These are phyloP conservation scores for Cercospora sesami DNA, from an alignment of 2,329 filamentous ascomycete genomes.

Conservation along the genomic window DNA sequence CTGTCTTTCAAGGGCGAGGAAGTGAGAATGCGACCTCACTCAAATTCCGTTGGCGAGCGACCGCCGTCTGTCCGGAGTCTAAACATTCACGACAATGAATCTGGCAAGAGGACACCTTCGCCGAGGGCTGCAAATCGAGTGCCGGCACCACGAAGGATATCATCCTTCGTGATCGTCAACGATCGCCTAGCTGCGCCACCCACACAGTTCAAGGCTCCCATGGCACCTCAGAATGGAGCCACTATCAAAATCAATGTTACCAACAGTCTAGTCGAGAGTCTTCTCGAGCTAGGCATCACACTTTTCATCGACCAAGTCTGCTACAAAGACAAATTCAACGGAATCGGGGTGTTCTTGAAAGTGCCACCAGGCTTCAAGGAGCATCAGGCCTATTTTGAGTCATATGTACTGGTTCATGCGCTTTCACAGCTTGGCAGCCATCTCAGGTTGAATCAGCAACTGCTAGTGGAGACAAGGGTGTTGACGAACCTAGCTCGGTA, in stretches of 20 bases:
- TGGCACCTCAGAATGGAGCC: conserved; percentile 58
- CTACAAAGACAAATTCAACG: conserved; percentile 83
- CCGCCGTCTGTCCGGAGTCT: conserved; percentile 73
- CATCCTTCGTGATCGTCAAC: conserved; percentile 87
- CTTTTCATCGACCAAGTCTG: conserved; percentile 87
- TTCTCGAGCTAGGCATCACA: conserved; percentile 74
- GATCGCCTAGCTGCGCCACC: conserved; percentile 61
- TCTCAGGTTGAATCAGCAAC: conserved; percentile 69
- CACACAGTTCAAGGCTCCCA: conserved; percentile 63
- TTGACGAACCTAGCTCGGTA: conserved; percentile 85
- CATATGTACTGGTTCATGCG: conserved; percentile 76
- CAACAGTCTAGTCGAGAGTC: conserved; percentile 70
- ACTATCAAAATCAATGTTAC: conserved; percentile 55
- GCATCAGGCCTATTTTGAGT: conserved; percentile 93
- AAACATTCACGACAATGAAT: conserved; percentile 48
- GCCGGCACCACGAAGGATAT: conserved; percentile 72
- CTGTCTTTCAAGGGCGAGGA: conserved; percentile 84
- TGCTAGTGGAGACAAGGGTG: conserved; percentile 76
- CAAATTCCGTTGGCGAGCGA: conserved; percentile 57
- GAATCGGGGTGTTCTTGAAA: conserved; percentile 81
- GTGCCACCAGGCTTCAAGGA: conserved; percentile 91
- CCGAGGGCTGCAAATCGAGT: conserved; percentile 46
- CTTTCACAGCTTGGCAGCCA: conserved; percentile 69
- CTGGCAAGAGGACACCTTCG: conserved; percentile 45
- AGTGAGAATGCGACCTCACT: conserved; percentile 76